phyloP scores from a whole-genome alignment of 1,284 basidiomycete genomes.

The Singerocomus inundabilis region DNA sequence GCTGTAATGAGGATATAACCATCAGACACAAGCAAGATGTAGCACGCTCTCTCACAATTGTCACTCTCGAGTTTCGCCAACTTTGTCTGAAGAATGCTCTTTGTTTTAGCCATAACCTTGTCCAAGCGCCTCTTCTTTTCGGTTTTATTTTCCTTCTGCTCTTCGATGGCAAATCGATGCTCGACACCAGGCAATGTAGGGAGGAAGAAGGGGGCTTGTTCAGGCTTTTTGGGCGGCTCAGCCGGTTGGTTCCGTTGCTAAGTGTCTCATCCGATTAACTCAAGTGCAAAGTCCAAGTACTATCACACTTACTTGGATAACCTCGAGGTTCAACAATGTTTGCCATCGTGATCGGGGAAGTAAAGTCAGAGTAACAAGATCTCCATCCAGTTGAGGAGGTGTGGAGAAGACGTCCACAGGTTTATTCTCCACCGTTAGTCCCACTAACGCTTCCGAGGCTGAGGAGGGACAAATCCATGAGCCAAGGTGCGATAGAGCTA shows the following conservation, averaged over 20 bases:
- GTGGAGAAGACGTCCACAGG: conserved; percentile 73
- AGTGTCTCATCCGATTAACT: conserved; percentile 6
- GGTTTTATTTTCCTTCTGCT: conserved; percentile 39
- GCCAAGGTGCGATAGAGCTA: conserved; percentile 1
- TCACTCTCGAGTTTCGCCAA: conserved; percentile 59
- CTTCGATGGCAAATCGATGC: conserved; percentile 67
- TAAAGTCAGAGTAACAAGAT: conserved; percentile 88
- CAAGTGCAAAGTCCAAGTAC: background rate
- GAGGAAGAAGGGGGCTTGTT: conserved; percentile 96
- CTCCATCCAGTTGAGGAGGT: conserved; percentile 82
- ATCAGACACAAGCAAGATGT: background rate
- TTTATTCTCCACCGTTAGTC: conserved; percentile 56
- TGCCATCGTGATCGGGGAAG: conserved; percentile 95
- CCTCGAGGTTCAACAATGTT: conserved; percentile 92
- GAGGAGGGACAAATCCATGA: conserved; percentile 14
- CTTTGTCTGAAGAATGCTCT: conserved; percentile 75
- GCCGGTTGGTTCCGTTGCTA: conserved; percentile 96
- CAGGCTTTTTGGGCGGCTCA: conserved; percentile 91
- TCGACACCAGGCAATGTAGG: conserved; percentile 87
- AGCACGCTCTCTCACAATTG: conserved; percentile 56
- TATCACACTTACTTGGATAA: conserved; percentile 70
- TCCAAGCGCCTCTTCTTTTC: conserved; percentile 56
- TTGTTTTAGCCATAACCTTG: conserved; percentile 50
- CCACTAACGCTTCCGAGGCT: conserved; percentile 67
- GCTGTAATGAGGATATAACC: conserved; percentile 12